Evolutionary conservation across 2,329 filamentous ascomycete species (phyloP), one percentile per base, ranked within the genome.

Genomic region (Cordyceps cateniannulata): DNA sequence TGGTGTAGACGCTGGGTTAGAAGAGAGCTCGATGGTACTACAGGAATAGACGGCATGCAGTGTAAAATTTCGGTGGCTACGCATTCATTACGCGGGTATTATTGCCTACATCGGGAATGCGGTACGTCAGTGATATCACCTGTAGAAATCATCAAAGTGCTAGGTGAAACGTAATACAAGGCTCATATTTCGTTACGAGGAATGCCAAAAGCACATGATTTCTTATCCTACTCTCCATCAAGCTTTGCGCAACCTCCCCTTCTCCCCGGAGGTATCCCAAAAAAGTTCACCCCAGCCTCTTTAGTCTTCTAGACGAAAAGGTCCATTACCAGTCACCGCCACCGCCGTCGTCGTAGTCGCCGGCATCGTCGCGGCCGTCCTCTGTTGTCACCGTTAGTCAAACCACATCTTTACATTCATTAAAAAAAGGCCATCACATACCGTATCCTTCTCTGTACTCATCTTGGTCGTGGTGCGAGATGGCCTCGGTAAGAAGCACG

Each of bases 401-500:
- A 20, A 27, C n/a, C n/a, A n/a, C n/a, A n/a, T n/a, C n/a, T n/a
- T n/a, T n/a, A n/a, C n/a, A n/a, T n/a, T n/a, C n/a, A n/a, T n/a
- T n/a, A 10, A 2, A 45, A 45, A 22, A 29, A 32, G 3, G 22
- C 7, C 2, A 24, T 12, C 18, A 72, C 74, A 71, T 66, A 77
- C 74, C 58, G 62, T 72, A 77, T 60, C 78, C 79, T 0, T 80
- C 73, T 45, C 75, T 67, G 60, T 81, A 87, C 32, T 83, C 81
- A 5, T 84, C 78, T 62, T 87, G 75, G 27, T 89, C 74, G 51
- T 81, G 71, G 63, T 87, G 83, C 60, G 89, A 76, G 55, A 93
- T 79, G 1, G 87, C 86, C 69, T 88, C 79, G 2, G 81, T 87
- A 35, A 96, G 73, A 68, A 96, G 64, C 63, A 85, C 83, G 60